phyloP scores from a whole-genome alignment of 345 rosid species.

The Psidium guajava region DNA sequence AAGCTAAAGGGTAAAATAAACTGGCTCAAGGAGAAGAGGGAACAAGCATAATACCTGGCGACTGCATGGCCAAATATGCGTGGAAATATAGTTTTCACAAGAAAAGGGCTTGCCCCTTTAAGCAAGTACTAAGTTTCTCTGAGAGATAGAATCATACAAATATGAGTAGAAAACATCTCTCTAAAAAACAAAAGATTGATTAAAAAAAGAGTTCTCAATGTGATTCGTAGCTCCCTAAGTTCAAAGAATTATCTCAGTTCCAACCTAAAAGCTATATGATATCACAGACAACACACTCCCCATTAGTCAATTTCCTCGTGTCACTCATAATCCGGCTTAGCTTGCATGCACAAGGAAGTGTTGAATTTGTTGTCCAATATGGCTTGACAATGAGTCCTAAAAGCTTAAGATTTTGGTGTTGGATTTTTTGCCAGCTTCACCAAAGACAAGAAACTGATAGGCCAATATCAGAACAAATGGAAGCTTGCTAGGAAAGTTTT shows the following conservation, averaged over 20 bases:
- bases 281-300: no score
- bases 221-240: not conserved
- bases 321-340: no score
- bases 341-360: no score
- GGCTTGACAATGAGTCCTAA: no score
- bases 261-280: no score
- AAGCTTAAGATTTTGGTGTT: no score
- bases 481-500: not conserved
- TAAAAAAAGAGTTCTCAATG: not conserved
- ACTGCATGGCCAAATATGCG: slow-evolving; percentile 95
- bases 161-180: not conserved
- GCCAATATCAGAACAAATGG: not conserved
- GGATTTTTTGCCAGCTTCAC: no score
- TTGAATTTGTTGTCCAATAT: no score
- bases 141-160: not conserved
- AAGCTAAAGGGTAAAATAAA: not conserved
- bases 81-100: slow-evolving; percentile 68
- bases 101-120: not conserved
- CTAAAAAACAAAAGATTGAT: not conserved
- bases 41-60: slow-evolving; percentile 46
- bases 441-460: not conserved
- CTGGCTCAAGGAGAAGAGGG: not conserved
- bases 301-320: no score
- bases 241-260: not conserved
- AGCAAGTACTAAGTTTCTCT: not conserved